phyloP scores from a whole-genome alignment of 805 yeast species.

The Spencermartinsiella europaea region DNA sequence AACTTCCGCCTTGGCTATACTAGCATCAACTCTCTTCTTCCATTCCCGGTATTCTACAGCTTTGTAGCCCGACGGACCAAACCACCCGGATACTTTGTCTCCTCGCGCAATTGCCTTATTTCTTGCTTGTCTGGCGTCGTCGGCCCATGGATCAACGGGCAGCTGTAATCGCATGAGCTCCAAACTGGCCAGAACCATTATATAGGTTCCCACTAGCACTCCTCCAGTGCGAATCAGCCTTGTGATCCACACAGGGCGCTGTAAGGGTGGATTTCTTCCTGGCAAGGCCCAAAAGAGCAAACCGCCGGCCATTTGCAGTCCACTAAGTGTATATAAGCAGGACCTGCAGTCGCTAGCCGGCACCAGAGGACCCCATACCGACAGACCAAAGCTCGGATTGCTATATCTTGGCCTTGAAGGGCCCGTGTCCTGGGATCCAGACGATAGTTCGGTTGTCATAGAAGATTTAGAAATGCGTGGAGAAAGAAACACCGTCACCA shows the following conservation, averaged over 20 bases:
- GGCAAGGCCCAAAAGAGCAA: conserved; percentile 20
- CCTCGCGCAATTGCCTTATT: conserved; percentile 46
- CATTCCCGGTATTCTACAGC: conserved; percentile 41
- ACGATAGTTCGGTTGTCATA: not conserved
- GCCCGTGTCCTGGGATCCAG: not conserved
- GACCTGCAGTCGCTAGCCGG: conserved; percentile 64
- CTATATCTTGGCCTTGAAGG: conserved; percentile 13
- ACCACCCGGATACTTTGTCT: conserved; percentile 52
- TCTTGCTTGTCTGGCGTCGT: conserved; percentile 56
- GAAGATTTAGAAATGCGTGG: too few relatives aligned
- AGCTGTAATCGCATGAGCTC: conserved; percentile 48
- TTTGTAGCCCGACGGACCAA: conserved; percentile 54
- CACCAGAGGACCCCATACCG: conserved; percentile 64
- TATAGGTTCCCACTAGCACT: conserved; percentile 39
- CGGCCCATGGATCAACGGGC: conserved; percentile 62
- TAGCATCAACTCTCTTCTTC: conserved; percentile 23
- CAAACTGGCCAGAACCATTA: conserved; percentile 50
- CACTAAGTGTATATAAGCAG: conserved; percentile 50
- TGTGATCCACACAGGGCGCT: conserved; percentile 22
- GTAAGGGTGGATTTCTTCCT: conserved; percentile 17
- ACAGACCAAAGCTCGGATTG: conserved; percentile 56
- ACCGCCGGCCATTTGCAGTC: conserved; percentile 41
- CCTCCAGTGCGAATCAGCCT: conserved; percentile 33
- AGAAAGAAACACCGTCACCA: too few relatives aligned
- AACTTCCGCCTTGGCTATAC: conserved; percentile 18